Evolutionary conservation across 1,284 basidiomycete genomes (phyloP).

Genomic region (Malassezia nana): DNA sequence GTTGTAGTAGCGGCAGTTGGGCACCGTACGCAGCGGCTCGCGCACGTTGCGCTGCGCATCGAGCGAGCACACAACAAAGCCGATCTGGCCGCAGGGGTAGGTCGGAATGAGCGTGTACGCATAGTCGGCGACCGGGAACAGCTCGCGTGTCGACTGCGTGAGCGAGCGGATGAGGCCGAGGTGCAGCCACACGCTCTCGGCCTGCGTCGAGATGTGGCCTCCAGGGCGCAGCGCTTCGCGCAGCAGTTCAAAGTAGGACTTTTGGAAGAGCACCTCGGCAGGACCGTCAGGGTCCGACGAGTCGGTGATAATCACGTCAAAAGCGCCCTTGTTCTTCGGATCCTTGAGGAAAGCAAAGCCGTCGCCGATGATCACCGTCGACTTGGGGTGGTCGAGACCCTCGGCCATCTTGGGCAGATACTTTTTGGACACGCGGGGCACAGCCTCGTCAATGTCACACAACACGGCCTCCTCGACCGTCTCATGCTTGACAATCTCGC

Average conservation of each 20-base stretch:
- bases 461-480: slow-evolving; percentile 84
- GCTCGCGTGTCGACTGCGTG: slow-evolving; percentile 60
- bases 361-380: slow-evolving; percentile 82
- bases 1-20: slow-evolving; percentile 67
- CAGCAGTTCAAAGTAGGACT: slow-evolving; percentile 91
- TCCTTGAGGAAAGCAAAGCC: slow-evolving; percentile 93
- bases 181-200: slow-evolving; percentile 92
- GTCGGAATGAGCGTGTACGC: slow-evolving; percentile 95
- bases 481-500: slow-evolving; percentile 91
- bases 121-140: slow-evolving; percentile 82
- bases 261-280: slow-evolving; percentile 86
- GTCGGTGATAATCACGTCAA: slow-evolving; percentile 96
- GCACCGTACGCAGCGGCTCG: slow-evolving; percentile 57
- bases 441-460: slow-evolving; percentile 98
- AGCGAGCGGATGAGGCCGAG: slow-evolving; percentile 75
- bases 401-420: slow-evolving; percentile 90
- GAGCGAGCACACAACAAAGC: slow-evolving; percentile 84
- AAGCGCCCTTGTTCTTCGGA: slow-evolving; percentile 63
- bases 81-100: slow-evolving; percentile 94
- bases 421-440: slow-evolving; percentile 83
- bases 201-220: slow-evolving; percentile 91
- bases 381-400: slow-evolving; percentile 71
- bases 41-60: slow-evolving; percentile 48
- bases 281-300: slow-evolving; percentile 97
- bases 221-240: slow-evolving; percentile 78